These are phyloP conservation scores for Tuctoria greenei DNA, from an alignment of 176 grass and related monocot genomes.

Conservation along the genomic window DNA sequence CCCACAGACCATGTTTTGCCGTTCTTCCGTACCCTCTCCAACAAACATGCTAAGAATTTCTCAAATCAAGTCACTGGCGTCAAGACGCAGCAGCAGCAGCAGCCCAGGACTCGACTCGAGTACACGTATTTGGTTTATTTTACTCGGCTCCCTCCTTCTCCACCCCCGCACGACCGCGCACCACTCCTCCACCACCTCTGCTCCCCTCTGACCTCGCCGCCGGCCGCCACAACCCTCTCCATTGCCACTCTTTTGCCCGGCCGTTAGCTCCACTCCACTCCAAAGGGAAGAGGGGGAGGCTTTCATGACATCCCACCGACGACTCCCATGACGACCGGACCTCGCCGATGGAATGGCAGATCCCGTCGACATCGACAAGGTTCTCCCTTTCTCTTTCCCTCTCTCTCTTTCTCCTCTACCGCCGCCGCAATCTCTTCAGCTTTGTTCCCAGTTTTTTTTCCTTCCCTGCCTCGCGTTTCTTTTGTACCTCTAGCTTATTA, in stretches of 20 bases:
- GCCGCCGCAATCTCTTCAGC: not conserved
- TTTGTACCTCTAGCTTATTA: not conserved
- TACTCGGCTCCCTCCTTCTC: not conserved
- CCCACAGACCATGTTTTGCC: too few relatives aligned
- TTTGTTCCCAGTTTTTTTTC: too few relatives aligned
- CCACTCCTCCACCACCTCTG: not conserved
- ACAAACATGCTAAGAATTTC: too few relatives aligned
- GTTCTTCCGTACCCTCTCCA: too few relatives aligned
- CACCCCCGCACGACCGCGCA: conserved; percentile 8
- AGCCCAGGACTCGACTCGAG: not conserved
- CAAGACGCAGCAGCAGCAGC: not conserved
- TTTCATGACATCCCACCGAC: conserved; percentile 51
- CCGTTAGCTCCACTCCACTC: too few relatives aligned
- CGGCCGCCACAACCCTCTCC: not conserved
- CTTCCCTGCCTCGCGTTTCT: too few relatives aligned
- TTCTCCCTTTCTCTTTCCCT: not conserved
- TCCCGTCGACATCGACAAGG: conserved; percentile 88
- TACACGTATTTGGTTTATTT: not conserved
- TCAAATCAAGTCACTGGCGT: not conserved
- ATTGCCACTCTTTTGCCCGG: too few relatives aligned
- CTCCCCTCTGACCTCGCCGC: not conserved
- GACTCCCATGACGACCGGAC: conserved; percentile 70
- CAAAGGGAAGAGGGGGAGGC: not conserved
- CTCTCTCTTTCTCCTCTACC: not conserved
- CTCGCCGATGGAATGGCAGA: conserved; percentile 91